A percentile compares a stretch with the other conserved stretches of the same genome.
Conservation (phyloP, 1,139 yeast species). For the Debaryomycetaceae sp. region DNA sequence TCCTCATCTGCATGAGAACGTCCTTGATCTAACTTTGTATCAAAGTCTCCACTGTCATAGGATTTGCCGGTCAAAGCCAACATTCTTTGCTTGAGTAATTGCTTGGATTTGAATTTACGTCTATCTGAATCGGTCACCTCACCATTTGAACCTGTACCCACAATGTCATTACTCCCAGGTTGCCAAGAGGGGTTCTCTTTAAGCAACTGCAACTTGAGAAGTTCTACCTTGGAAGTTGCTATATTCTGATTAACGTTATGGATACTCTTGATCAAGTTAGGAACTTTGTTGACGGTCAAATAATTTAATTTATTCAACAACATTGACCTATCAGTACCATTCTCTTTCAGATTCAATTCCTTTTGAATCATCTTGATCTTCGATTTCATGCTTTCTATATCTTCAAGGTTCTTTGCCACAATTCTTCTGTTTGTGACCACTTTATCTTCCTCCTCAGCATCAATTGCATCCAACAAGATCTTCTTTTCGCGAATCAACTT, state of each 20-base stretch:
- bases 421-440: conserved; percentile 14
- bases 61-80: conserved; percentile 85
- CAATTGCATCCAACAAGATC: conserved; percentile 67
- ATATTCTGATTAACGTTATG: conserved; percentile 63
- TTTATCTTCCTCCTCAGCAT: conserved; percentile 60
- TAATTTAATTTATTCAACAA: conserved; percentile 49
- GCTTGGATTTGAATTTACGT: conserved; percentile 74
- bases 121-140: conserved; percentile 78
- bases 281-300: conserved; percentile 62
- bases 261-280: conserved; percentile 62
- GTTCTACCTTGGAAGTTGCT: conserved; percentile 61
- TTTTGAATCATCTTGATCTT: conserved; percentile 57
- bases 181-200: conserved; percentile 61
- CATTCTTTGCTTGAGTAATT: conserved; percentile 77
- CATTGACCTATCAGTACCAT: conserved; percentile 37
- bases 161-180: conserved; percentile 51
- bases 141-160: conserved; percentile 85
- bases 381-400: conserved; percentile 61
- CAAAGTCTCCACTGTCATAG: conserved; percentile 44
- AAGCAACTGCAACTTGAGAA: conserved; percentile 51
- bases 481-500: conserved; percentile 67
- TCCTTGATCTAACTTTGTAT: conserved; percentile 54
- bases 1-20: conserved; percentile 54
- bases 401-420: conserved; percentile 32
- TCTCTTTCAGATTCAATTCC: conserved; percentile 36